Percentiles rank a stretch among this genome's conserved stretches.
phyloP scores from a whole-genome alignment of 192 early-diverging fungal species.

The Radiomyces spectabilis region DNA sequence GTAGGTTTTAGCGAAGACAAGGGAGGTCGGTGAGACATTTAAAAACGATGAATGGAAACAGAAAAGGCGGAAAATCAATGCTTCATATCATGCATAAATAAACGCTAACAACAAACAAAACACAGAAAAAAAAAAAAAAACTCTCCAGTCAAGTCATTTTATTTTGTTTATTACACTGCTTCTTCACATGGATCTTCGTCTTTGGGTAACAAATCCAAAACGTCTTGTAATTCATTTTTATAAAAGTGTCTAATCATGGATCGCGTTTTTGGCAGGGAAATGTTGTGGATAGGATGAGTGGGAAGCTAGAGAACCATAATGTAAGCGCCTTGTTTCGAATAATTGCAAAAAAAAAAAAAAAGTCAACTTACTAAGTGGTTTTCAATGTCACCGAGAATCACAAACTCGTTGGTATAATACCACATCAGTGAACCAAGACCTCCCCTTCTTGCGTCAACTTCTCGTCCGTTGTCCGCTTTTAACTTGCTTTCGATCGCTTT shows the following conservation, averaged over 20 bases:
- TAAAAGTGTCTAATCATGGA: constrained; percentile 42
- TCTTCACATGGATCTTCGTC: constrained; percentile 14
- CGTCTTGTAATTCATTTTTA: constrained; percentile 12
- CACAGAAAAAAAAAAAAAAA: too few species aligned
- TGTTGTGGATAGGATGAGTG: constrained; percentile 72
- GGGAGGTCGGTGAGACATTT: too few species aligned
- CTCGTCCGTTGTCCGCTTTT: too few species aligned
- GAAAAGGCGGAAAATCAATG: too few species aligned
- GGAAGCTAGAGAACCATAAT: constrained; percentile 28
- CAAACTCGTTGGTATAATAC: constrained; percentile 19
- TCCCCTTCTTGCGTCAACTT: constrained; percentile 17
- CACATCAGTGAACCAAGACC: constrained; percentile 34
- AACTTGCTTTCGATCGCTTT: constrained; percentile 11
- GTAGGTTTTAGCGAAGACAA: too few species aligned
- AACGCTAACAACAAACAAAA: too few species aligned
- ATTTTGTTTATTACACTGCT: too few species aligned
- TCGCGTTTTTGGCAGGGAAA: constrained; percentile 40
- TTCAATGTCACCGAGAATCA: constrained; percentile 37
- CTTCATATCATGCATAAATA: too few species aligned
- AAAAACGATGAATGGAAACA: too few species aligned
- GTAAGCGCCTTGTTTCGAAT: constrained; percentile 2
- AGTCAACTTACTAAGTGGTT: constrained; percentile 41
- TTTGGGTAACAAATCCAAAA: constrained; percentile 10
- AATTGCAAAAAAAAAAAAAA: neutral
- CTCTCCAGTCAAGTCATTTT: too few species aligned